Percentiles rank a stretch among this genome's conserved stretches.
Conservation (phyloP, 2,329 filamentous ascomycete genomes). For the Rhynchosporium graminicola region DNA sequence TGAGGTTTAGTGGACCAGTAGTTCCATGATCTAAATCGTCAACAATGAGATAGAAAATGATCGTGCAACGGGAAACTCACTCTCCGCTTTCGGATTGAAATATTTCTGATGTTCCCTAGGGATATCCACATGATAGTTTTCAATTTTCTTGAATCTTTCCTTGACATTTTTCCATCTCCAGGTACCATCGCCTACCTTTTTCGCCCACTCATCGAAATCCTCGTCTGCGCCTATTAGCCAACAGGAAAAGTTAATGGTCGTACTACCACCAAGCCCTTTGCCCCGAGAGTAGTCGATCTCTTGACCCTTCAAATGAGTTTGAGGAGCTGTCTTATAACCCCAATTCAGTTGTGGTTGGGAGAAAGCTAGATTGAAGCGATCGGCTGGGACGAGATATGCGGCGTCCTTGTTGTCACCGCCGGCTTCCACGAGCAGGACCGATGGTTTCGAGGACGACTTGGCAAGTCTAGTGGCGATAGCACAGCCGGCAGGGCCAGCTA, state of each 20-base stretch:
- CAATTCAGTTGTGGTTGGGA: slow-evolving; percentile 36
- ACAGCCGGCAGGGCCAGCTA: slow-evolving; percentile 62
- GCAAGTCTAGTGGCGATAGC: slow-evolving; percentile 56
- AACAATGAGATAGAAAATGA: neutral
- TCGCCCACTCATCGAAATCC: slow-evolving; percentile 64
- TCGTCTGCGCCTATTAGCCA: slow-evolving; percentile 57
- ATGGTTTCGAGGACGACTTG: slow-evolving; percentile 48
- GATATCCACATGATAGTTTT: slow-evolving; percentile 51
- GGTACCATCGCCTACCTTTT: slow-evolving; percentile 53
- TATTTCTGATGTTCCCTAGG: slow-evolving; percentile 48
- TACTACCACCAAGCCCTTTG: slow-evolving; percentile 43
- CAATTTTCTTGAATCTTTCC: slow-evolving; percentile 52
- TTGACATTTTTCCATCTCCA: slow-evolving; percentile 58
- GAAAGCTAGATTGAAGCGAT: slow-evolving; percentile 55
- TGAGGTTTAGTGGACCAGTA: slow-evolving; percentile 50
- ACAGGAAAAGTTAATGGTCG: slow-evolving; percentile 46
- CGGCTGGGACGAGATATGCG: slow-evolving; percentile 51
- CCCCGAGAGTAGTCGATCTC: slow-evolving; percentile 41
- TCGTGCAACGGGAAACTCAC: slow-evolving; percentile 13
- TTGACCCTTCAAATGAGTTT: slow-evolving; percentile 33
- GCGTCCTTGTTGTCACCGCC: slow-evolving; percentile 51
- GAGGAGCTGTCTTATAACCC: slow-evolving; percentile 35
- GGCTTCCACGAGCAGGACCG: slow-evolving; percentile 62
- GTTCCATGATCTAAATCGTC: slow-evolving; percentile 48
- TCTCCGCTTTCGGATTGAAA: slow-evolving; percentile 45